These are phyloP conservation scores for Tetracladium setigerum DNA, from an alignment of 495 filamentous ascomycete genomes.

Conservation along the genomic window DNA sequence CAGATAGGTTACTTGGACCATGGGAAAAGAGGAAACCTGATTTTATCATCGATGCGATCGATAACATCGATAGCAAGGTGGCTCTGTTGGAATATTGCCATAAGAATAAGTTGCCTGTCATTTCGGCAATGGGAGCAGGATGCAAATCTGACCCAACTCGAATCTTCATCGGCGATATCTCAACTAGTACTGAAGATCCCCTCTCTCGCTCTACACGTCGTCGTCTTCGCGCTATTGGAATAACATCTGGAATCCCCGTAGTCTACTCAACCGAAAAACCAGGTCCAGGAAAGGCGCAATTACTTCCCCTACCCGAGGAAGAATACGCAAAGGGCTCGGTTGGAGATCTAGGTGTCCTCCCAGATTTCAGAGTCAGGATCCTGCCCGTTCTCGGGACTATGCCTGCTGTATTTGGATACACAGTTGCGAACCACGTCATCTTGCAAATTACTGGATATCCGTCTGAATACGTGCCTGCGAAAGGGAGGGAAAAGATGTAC, in stretches of 20 bases:
- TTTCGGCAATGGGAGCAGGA: constrained; percentile 94
- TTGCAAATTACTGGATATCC: constrained; percentile 82
- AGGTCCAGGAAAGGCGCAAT: constrained; percentile 81
- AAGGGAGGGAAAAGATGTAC: constrained; percentile 83
- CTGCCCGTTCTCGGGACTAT: constrained; percentile 93
- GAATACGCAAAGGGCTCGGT: constrained; percentile 85
- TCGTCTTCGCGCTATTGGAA: constrained; percentile 66
- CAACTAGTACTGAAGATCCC: constrained; percentile 79
- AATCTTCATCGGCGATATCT: constrained; percentile 90
- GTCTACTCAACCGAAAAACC: constrained; percentile 92
- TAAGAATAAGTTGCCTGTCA: constrained; percentile 63
- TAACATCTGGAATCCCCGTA: constrained; percentile 79
- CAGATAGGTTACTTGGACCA: constrained; percentile 49
- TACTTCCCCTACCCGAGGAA: constrained; percentile 80
- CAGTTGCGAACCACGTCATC: constrained; percentile 85
- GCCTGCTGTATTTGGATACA: constrained; percentile 92
- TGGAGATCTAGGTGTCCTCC: constrained; percentile 76
- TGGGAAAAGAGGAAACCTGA: constrained; percentile 53
- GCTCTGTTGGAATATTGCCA: constrained; percentile 84
- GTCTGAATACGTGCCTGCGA: constrained; percentile 71
- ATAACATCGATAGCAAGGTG: constrained; percentile 97
- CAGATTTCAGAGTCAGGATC: constrained; percentile 90
- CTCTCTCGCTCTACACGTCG: constrained; percentile 79
- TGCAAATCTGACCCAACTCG: constrained; percentile 95
- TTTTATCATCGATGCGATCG: constrained; percentile 93